These are phyloP conservation scores for Lecanicillium sp. DNA, from an alignment of 2,329 filamentous ascomycete species.

Conservation along the genomic window DNA sequence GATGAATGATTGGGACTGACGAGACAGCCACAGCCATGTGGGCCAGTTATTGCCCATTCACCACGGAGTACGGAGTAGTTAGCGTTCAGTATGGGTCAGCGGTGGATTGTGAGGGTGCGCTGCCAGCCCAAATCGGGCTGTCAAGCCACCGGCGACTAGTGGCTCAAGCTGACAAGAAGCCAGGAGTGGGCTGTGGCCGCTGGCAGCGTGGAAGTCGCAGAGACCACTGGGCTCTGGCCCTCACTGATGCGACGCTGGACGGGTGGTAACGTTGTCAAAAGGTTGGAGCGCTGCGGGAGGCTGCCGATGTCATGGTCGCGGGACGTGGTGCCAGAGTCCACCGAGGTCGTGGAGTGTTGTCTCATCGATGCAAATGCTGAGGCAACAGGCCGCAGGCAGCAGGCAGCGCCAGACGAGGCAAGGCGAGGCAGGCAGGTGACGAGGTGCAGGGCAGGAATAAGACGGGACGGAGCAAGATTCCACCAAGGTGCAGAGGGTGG, in stretches of 20 bases:
- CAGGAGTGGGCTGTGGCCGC: too few relatives aligned
- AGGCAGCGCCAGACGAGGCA: too few relatives aligned
- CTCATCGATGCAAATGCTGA: too few relatives aligned
- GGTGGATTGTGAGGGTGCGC: not conserved
- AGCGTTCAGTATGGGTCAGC: conserved; percentile 3
- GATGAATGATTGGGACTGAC: not conserved
- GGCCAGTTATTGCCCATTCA: not conserved
- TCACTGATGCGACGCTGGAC: conserved; percentile 3
- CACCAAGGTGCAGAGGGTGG: conserved; percentile 7
- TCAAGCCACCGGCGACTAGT: conserved; percentile 10
- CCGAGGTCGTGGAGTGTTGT: too few relatives aligned
- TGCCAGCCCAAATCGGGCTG: conserved; percentile 10
- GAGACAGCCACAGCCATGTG: not conserved
- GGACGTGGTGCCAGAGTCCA: not conserved
- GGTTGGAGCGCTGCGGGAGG: not conserved
- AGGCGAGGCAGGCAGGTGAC: too few relatives aligned
- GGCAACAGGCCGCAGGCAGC: too few relatives aligned
- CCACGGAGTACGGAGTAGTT: too few relatives aligned
- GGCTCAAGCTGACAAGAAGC: conserved; percentile 11
- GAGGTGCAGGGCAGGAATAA: too few relatives aligned
- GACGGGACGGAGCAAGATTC: not conserved
- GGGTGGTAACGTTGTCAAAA: conserved; percentile 1
- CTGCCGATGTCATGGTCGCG: not conserved
- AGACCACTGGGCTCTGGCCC: not conserved
- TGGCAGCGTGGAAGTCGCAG: not conserved